phyloP scores from a whole-genome alignment of 192 early-diverging fungal genomes.

The Spinellus fusiger region DNA sequence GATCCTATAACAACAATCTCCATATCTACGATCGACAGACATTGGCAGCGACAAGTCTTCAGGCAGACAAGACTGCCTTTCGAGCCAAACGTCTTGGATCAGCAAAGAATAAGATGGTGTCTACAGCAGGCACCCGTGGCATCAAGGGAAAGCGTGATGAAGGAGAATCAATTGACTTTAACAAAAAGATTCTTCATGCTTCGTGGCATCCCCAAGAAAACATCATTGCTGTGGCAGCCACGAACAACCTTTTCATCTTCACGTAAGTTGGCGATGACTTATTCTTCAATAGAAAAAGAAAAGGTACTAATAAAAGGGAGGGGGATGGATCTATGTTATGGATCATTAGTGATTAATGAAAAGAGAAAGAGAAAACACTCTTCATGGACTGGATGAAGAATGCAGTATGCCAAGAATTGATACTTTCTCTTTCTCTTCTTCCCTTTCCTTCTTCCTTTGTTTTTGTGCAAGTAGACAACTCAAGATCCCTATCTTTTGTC shows the following conservation, averaged over 20 bases:
- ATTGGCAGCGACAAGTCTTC: conserved; percentile 74
- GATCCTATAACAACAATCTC: conserved; percentile 98
- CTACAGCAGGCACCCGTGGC: conserved; percentile 17
- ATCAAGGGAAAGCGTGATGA: conserved; percentile 45
- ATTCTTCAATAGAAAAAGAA: too few species aligned
- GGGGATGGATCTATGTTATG: too few species aligned
- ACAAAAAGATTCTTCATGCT: conserved; percentile 86
- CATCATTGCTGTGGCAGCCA: conserved; percentile 83
- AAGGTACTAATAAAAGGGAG: too few species aligned
- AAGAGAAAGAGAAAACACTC: too few species aligned
- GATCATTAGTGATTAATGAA: too few species aligned
- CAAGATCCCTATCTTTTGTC: too few species aligned
- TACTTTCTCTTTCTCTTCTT: too few species aligned
- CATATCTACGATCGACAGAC: conserved; percentile 84
- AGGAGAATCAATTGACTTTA: conserved; percentile 72
- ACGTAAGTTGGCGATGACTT: conserved; percentile 35
- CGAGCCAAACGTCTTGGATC: conserved; percentile 76
- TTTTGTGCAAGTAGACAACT: too few species aligned
- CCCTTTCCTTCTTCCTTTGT: too few species aligned
- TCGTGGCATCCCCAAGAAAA: conserved; percentile 90
- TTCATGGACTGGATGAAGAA: too few species aligned
- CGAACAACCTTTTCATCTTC: conserved; percentile 86
- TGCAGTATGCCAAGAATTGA: too few species aligned
- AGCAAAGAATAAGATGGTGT: conserved; percentile 66
- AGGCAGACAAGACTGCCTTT: conserved; percentile 98